A percentile compares a stretch with the other conserved stretches of the same genome.
Evolutionary conservation across 331 rosid species (phyloP).

Genomic region (Quercus phellos): DNA sequence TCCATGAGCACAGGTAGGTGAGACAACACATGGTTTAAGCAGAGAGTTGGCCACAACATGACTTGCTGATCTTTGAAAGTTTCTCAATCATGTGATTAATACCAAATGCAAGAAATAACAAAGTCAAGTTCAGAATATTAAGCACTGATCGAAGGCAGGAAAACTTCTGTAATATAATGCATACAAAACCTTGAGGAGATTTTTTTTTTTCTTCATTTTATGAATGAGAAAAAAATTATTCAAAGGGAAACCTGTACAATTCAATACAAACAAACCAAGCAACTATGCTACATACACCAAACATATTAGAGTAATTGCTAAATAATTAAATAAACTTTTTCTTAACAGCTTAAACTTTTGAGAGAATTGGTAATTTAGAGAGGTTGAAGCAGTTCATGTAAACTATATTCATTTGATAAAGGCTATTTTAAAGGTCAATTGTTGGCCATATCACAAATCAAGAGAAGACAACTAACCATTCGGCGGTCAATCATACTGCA

Average conservation of each 20-base stretch:
- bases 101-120: not conserved
- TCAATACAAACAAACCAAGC: not conserved
- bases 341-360: too few species aligned
- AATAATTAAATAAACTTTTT: too few species aligned
- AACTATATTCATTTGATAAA: not conserved
- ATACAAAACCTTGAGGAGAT: not conserved
- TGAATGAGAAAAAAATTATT: too few species aligned
- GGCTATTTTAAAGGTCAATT: not conserved
- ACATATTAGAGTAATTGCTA: too few species aligned
- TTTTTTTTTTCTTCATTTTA: too few species aligned
- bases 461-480: conserved; percentile 18
- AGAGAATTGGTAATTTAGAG: too few species aligned
- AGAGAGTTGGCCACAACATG: not conserved
- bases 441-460: not conserved
- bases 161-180: not conserved
- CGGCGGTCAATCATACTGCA: conserved; percentile 36
- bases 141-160: not conserved
- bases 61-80: not conserved
- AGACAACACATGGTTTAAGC: not conserved
- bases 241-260: too few species aligned
- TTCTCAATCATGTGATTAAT: not conserved
- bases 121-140: too few species aligned
- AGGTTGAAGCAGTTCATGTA: not conserved
- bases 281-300: too few species aligned
- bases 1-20: too few species aligned